phyloP scores from a whole-genome alignment of 2,329 filamentous ascomycete genomes.

The Geosmithia flava region DNA sequence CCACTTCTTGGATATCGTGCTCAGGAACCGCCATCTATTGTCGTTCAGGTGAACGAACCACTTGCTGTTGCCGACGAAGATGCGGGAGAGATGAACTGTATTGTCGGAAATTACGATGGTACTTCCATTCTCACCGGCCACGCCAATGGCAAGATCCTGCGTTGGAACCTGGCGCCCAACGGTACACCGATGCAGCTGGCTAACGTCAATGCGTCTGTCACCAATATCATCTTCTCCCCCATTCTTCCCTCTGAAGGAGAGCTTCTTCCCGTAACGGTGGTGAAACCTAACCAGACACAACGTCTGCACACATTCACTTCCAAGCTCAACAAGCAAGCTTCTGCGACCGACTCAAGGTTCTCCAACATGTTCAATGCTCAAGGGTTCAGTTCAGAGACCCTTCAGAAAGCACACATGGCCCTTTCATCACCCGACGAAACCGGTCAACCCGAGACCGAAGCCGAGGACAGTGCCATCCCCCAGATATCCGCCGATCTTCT shows the following conservation, averaged over 20 bases:
- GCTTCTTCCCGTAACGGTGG: conserved; percentile 46
- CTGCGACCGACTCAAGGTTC: conserved; percentile 28
- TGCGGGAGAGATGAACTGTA: conserved; percentile 50
- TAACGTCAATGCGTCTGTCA: conserved; percentile 70
- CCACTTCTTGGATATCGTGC: conserved; percentile 40
- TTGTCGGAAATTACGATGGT: conserved; percentile 72
- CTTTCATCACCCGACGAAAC: conserved; percentile 15
- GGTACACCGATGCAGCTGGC: conserved; percentile 54
- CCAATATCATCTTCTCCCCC: conserved; percentile 64
- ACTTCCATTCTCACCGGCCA: conserved; percentile 73
- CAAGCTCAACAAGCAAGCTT: conserved; percentile 38
- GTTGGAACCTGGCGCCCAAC: conserved; percentile 67
- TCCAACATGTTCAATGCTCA: conserved; percentile 28
- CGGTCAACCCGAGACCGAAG: conserved; percentile 4
- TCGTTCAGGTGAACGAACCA: conserved; percentile 40
- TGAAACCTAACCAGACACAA: conserved; percentile 68
- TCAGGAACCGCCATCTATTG: conserved; percentile 41
- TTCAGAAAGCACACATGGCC: conserved; percentile 37
- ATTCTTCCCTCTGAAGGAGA: conserved; percentile 31
- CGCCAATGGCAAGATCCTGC: conserved; percentile 61
- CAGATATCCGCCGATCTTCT: not conserved
- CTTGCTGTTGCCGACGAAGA: conserved; percentile 48
- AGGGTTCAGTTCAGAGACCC: conserved; percentile 31
- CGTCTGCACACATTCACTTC: conserved; percentile 53
- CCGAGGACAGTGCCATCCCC: conserved; percentile 4